Percentiles rank a stretch among this genome's conserved stretches.
Evolutionary conservation across 306 rosid genomes (phyloP).

Genomic region (Lathyrus aphaca): DNA sequence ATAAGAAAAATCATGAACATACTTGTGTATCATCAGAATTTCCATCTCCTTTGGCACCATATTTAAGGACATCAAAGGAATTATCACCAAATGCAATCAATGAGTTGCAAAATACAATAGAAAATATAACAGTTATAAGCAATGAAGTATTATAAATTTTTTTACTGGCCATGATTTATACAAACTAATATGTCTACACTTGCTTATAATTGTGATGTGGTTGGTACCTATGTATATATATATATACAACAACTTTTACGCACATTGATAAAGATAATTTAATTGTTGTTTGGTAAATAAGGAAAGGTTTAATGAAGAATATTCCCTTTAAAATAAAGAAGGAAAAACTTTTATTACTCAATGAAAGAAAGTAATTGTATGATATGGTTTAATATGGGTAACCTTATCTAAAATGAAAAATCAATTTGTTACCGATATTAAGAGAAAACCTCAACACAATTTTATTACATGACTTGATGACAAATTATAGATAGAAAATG

Average conservation of each 20-base stretch:
- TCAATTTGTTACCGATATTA: neutral
- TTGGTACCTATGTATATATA: neutral
- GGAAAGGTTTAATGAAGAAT: neutral
- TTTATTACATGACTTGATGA: too few species aligned
- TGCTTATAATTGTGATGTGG: neutral
- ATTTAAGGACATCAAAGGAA: conserved; percentile 37
- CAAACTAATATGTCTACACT: neutral
- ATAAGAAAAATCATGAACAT: neutral
- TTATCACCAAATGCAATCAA: conserved; percentile 6
- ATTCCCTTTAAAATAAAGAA: neutral
- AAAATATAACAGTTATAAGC: neutral
- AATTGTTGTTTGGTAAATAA: neutral
- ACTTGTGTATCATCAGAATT: conserved; percentile 40
- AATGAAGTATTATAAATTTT: neutral
- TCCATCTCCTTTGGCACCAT: conserved; percentile 51
- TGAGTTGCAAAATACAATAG: conserved; percentile 8
- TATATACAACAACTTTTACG: neutral
- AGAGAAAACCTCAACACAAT: neutral
- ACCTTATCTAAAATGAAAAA: neutral
- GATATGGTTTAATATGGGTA: neutral
- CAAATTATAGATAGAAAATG: too few species aligned
- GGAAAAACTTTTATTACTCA: neutral
- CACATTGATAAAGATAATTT: neutral
- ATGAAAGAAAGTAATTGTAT: neutral
- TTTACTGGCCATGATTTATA: neutral